Evolutionary conservation across 1,139 yeast genomes (phyloP).

Genomic region (Nakaseomyces glabratus): DNA sequence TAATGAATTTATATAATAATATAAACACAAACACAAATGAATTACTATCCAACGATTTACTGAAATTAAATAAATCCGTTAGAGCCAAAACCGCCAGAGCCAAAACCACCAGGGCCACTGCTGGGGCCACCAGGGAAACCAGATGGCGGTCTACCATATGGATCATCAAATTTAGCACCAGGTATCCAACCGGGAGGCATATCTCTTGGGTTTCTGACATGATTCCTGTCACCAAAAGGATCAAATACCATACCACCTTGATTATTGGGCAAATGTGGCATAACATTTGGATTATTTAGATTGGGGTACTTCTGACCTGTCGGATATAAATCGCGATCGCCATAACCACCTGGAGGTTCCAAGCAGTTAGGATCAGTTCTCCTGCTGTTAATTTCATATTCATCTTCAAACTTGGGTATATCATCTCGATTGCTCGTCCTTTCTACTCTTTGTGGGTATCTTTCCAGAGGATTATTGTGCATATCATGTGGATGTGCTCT

Average conservation of each 20-base stretch:
- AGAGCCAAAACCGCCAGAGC: constrained; percentile 12
- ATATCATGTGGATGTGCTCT: background rate
- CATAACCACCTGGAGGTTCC: constrained; percentile 22
- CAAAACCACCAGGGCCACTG: constrained; percentile 14
- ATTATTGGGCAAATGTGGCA: constrained; percentile 9
- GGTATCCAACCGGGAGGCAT: constrained; percentile 32
- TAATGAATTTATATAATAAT: too few species aligned
- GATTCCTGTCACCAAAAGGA: constrained; percentile 17
- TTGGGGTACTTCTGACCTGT: constrained; percentile 32
- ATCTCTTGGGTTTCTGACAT: constrained; percentile 17
- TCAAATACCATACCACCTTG: constrained; percentile 35
- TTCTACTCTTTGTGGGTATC: background rate
- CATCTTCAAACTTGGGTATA: constrained; percentile 53
- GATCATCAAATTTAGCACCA: constrained; percentile 35
- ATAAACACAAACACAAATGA: too few species aligned
- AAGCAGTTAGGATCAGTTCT: constrained; percentile 3
- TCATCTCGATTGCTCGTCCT: constrained; percentile 21
- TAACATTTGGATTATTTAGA: constrained; percentile 16
- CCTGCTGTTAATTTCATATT: constrained; percentile 35
- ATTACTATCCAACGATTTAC: too few species aligned
- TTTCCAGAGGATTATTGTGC: background rate
- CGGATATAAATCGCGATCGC: constrained; percentile 36
- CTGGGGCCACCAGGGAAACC: constrained; percentile 11
- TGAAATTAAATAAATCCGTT: constrained; percentile 14
- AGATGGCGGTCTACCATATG: constrained; percentile 23